Percentiles rank a stretch among this genome's conserved stretches.
Conservation (phyloP, 306 rosid species). For the Cucumis hystrix region DNA sequence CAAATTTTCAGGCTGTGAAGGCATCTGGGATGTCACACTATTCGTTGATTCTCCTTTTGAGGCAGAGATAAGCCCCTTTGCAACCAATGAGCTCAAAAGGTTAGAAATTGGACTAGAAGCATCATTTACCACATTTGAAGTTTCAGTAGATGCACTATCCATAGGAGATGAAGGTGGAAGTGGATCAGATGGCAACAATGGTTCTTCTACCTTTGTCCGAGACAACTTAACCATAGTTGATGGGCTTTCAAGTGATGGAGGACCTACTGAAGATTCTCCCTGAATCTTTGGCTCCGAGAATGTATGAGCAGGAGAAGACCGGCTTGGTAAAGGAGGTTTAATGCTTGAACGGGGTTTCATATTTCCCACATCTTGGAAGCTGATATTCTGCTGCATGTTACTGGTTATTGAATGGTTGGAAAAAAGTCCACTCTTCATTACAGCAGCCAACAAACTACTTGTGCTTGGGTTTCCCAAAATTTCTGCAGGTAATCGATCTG, state of each 20-base stretch:
- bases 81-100: constrained; percentile 80
- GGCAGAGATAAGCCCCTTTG: constrained; percentile 73
- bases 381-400: constrained; percentile 26
- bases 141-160: constrained; percentile 28
- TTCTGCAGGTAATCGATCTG: constrained; percentile 21
- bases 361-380: constrained; percentile 24
- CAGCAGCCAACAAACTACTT: constrained; percentile 58
- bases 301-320: constrained; percentile 21
- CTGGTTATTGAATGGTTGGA: constrained; percentile 28
- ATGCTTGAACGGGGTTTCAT: constrained; percentile 26
- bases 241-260: constrained; percentile 27
- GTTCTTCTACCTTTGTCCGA: constrained; percentile 33
- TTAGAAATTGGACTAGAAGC: constrained; percentile 49
- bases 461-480: constrained; percentile 41
- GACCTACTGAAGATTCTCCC: constrained; percentile 32
- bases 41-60: constrained; percentile 31
- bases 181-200: constrained; percentile 20
- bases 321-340: constrained; percentile 27
- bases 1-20: constrained; percentile 23
- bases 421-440: constrained; percentile 60
- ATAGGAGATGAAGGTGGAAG: constrained; percentile 29
- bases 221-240: constrained; percentile 19
- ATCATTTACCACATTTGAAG: constrained; percentile 25
- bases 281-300: constrained; percentile 20
- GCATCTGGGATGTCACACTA: constrained; percentile 22